Base-by-base conservation (phyloP, 345 rosid species). In the Lumnitzera littorea region DNA sequence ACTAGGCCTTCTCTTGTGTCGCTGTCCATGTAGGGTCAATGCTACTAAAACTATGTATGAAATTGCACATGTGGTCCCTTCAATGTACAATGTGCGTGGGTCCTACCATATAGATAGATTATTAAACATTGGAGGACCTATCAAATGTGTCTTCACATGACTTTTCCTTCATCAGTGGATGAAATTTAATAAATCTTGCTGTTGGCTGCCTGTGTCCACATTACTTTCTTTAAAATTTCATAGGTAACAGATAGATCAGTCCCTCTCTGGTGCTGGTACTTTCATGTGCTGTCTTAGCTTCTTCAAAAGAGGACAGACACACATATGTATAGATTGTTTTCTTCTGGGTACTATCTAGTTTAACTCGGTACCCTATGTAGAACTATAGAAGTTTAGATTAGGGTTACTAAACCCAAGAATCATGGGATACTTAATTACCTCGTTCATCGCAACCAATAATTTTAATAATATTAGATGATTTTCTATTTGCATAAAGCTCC, bases 111-210 rank as follows among this genome's bases (percentile, higher is more conserved):
- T 15, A 58, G 43, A 52, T 47, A 53, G 47, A 13, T 24, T 12
- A 13, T 24, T 12, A 24, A 24, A 13, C 57, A 62, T 59, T 57
- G 59, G 58, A 58, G 63, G 51, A 51, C 76, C 72, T 55, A 52
- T 74, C 68, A 60, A 65, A 75, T 76, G 54, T 59, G 71, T 57
- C 63, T 62, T 73, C 91, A 80, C 91, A 82, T 79, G 87, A 16
- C 67, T 77, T 50, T 69, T 71, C 91, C 78, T 81, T 64, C 84
- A 75, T 91, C 47, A 88, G 84, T 84, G 86, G 87, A 76, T 82
- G 56, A 75, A 75, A 68, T 68, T 62, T 70, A 74, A 75, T 71
- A 77, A 53, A 11, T 70, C 61, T 5, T 4, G 9, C 7, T 36
- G 43, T 7, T 36, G 43, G 43, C 43, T 64, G 68, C 12, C 52